phyloP scores from a whole-genome alignment of 345 rosid species.

The Eucalyptus microcorys region DNA sequence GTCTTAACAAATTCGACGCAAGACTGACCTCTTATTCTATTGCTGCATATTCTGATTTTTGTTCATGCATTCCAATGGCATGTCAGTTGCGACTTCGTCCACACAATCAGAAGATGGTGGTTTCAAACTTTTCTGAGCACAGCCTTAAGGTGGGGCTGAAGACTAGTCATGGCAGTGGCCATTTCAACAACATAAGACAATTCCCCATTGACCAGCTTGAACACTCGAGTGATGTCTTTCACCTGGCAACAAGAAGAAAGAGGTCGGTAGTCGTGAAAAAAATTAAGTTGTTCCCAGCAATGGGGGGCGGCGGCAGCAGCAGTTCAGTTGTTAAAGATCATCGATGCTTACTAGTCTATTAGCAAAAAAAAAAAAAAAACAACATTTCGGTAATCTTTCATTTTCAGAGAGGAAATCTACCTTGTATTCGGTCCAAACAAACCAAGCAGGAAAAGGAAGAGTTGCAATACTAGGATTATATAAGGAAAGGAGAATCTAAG shows the following conservation, averaged over 20 bases:
- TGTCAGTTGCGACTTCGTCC: not conserved
- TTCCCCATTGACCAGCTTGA: slow-evolving; percentile 35
- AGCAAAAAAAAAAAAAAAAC: not conserved
- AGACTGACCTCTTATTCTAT: not conserved
- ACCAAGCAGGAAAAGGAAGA: not conserved
- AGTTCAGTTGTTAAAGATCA: not conserved
- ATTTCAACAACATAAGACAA: slow-evolving; percentile 36
- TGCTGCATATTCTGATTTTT: not conserved
- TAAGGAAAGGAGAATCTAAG: not conserved
- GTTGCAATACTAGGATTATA: not conserved
- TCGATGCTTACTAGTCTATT: not conserved
- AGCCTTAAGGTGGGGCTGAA: slow-evolving; percentile 39
- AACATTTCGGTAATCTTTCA: not conserved
- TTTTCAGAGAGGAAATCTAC: not conserved
- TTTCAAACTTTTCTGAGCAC: slow-evolving; percentile 24
- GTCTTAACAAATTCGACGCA: not conserved
- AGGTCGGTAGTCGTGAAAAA: not conserved
- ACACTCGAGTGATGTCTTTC: slow-evolving; percentile 33
- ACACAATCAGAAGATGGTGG: not conserved
- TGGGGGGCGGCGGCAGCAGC: not conserved
- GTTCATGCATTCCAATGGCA: not conserved
- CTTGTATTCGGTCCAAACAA: not conserved
- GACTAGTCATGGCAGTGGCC: slow-evolving; percentile 23
- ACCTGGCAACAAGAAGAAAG: slow-evolving; percentile 15
- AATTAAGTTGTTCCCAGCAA: not conserved